Evolutionary conservation across 129 eudicot genomes (phyloP), one percentile per base, ranked within the genome.

Genomic region (Tagetes patula): DNA sequence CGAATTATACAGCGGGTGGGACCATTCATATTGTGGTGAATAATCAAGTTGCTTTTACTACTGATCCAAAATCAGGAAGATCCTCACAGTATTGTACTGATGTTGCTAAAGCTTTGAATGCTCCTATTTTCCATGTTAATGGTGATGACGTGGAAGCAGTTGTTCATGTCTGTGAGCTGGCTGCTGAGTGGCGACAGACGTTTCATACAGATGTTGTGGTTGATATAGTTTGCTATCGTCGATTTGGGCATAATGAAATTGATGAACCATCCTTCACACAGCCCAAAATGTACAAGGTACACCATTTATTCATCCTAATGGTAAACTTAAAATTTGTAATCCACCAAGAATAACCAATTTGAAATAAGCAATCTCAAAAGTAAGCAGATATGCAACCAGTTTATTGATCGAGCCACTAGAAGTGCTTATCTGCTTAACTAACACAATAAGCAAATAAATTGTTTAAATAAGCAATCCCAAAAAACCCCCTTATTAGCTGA

Each of bases 61-160:
- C 96, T 50, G 97, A 91, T 77, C 97, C 97, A 3, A 81, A 34
- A 66, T 31, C 97, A 1, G 97, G 97, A 77, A 86, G 96, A 78
- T 91, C 97, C 49, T 91, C 97, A n/a, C 96, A 88, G 74, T 91
- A 91, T 74, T 91, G 97, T 71, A 91, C 97, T 1, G 97, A 91
- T 81, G 97, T 88, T 81, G 97, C 97, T 13, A 91, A 91, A 78
- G 97, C 97, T 46, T 77, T 91, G 70, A 80, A 84, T 80, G 90
- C 88, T 63, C 97, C 97, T 3, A 91, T 91, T 71, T 91, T 91
- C 63, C 97, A 91, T 77, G 97, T 91, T 31, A 91, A 91, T 56
- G 97, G 97, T 67, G 97, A 91, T 79, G 97, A 91, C 71, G 83
- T 91, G 33, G 97, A 91, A 71, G 96, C 96, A 20, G 97, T 91